Conservation (phyloP, 2,329 filamentous ascomycete species). For the Penicillium sp. region DNA sequence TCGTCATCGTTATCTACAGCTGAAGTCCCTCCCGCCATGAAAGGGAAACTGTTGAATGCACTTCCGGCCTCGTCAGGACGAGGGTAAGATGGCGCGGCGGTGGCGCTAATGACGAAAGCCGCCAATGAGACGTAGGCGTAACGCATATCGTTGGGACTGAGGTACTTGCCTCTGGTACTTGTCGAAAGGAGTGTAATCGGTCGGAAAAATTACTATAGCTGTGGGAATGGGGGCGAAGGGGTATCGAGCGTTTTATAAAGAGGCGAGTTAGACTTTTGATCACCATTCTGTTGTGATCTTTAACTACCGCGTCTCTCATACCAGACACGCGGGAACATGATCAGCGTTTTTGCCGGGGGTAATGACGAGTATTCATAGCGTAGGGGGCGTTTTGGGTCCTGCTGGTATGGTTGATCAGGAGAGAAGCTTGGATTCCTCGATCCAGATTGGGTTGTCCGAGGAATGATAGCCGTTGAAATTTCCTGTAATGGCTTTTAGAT, state of each 20-base stretch:
- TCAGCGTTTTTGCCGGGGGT: conserved; percentile 11
- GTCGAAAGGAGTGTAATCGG: conserved; percentile 13
- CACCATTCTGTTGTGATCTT: conserved; percentile 12
- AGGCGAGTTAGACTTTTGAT: conserved; percentile 3
- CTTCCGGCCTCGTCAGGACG: conserved; percentile 1
- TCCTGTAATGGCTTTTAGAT: neutral
- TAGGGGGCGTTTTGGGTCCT: conserved; percentile 6
- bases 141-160: conserved; percentile 17
- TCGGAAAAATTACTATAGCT: conserved; percentile 11
- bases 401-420: conserved; percentile 10
- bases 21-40: conserved; percentile 9
- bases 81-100: conserved; percentile 18
- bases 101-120: conserved; percentile 34
- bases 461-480: conserved; percentile 19
- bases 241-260: conserved; percentile 14
- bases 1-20: conserved; percentile 6
- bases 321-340: conserved; percentile 13
- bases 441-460: conserved; percentile 5
- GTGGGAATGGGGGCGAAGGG: conserved; percentile 6
- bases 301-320: conserved; percentile 15
- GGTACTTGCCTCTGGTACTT: conserved; percentile 1
- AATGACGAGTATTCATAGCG: conserved; percentile 17
- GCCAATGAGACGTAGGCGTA: conserved; percentile 23
- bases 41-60: conserved; percentile 18
- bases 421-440: conserved; percentile 5